Evolutionary conservation across 768 basidiomycete species (phyloP).

Genomic region (Mrakia hoshinonis): DNA sequence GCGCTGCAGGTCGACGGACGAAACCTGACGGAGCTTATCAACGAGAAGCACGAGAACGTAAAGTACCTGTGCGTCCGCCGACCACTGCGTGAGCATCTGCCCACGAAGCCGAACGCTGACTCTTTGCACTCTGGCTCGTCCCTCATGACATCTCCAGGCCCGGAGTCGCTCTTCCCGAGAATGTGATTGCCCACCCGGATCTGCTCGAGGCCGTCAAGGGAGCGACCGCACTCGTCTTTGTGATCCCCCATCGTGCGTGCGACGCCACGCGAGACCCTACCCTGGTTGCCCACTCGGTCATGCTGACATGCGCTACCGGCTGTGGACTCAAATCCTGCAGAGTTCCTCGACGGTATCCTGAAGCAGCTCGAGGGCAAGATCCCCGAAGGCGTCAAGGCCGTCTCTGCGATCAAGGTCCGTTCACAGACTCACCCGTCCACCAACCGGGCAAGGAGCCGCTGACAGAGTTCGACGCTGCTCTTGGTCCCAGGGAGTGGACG

Average conservation of each 20-base stretch:
- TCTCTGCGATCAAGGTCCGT: conserved; percentile 45
- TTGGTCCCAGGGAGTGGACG: conserved; percentile 43
- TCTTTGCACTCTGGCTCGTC: neutral
- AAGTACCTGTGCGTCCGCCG: conserved; percentile 36
- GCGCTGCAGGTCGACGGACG: conserved; percentile 40
- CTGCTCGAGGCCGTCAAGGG: conserved; percentile 43
- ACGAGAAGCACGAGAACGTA: conserved; percentile 44
- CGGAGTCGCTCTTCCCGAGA: conserved; percentile 41
- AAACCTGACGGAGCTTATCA: conserved; percentile 45
- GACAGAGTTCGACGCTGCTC: neutral
- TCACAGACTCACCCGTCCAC: neutral
- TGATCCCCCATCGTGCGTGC: conserved; percentile 43
- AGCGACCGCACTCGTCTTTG: conserved; percentile 46
- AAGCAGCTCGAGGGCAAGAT: conserved; percentile 43
- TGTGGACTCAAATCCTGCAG: no score
- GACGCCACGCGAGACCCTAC: neutral
- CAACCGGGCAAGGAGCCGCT: neutral
- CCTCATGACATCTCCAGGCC: conserved; percentile 31
- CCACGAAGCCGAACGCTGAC: no score
- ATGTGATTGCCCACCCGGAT: conserved; percentile 44
- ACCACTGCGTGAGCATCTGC: neutral
- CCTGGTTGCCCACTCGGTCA: no score
- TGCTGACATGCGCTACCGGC: no score
- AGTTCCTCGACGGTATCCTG: conserved; percentile 43
- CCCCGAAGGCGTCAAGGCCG: conserved; percentile 39